Base-by-base conservation (phyloP, 2,329 filamentous ascomycete species). In the Paecilomyces formosus region DNA sequence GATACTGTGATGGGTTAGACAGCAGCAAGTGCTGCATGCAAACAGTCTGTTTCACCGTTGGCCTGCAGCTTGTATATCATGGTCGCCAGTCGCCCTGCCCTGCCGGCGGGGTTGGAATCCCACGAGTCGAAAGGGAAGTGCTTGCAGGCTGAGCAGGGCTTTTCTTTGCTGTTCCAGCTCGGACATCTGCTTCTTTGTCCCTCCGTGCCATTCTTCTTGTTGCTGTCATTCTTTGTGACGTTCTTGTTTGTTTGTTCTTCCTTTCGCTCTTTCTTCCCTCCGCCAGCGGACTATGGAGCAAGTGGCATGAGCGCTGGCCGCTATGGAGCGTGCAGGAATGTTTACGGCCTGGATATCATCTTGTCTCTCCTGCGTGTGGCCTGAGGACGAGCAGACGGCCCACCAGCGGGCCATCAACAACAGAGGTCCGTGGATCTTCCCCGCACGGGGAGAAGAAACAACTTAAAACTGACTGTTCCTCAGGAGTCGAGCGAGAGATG, bases 401-500 rank as follows among this genome's bases (percentile, higher is more conserved):
- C 62, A 65, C 59, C 66, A 60, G 56, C 63, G 62, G 61, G 62
- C 63, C 52, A 57, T 64, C 58, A 61, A 65, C 55, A 60, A 61
- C 35, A 66, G 62, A 60, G 63, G 64, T 63, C 59, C 55, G 60
- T 62, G 15, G 21, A 49, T 33, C 50, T 53, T 21, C 13, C 22
- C 33, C 39, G 39, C 21, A 13, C 24, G 30, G 24, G 26, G 18
- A 57, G 18, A 21, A 31, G 54, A 49, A 6, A 31, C n/a, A 35
- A 30, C 55, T 58, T 26, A 56, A 24, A 31, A 24, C 55, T 53
- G 28, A 57, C n/a, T 31, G 7, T 13, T 21, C 39, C 26, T 24
- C 55, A 78, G 75, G 70, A 50, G 62, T 74, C 49, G 69, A 78
- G 58, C 71, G 74, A 63, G 72, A 76, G 59, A 76, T 78, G 74